Evolutionary conservation across 164 flowering plant species (phyloP), one percentile per base, ranked within the genome.

Genomic region (Protea cynaroides): DNA sequence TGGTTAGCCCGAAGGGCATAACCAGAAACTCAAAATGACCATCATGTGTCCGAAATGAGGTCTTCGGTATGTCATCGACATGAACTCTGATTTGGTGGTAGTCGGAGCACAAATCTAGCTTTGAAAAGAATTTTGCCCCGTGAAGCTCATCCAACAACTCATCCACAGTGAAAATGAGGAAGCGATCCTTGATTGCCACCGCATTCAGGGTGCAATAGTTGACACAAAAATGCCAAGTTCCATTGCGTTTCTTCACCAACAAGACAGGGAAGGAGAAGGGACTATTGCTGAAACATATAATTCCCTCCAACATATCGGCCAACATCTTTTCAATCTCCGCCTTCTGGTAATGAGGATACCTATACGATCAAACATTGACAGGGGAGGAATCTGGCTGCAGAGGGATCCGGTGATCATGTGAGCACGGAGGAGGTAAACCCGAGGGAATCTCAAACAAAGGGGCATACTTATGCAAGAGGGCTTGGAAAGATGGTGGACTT

Each of bases 271-370:
- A 37, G 4, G 40, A 37, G 9, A 37, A 37, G 9, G 40, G 40
- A 37, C 40, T 37, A 9, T 4, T 37, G 9, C 40, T 37, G 4
- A 9, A 9, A 4, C 9, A 9, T 4, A 37, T 37, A 4, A 37
- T 4, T 9, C 40, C 40, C 40, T 4, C 4, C 9, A 37, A 37
- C 40, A 37, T 37, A 9, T 37, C 40, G 9, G 9, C 7, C 4
- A 37, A 60, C 18, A 44, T 22, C 18, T 61, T 54, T 15, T 61
- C 65, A 1, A 65, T 61, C 23, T 34, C 58, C 21, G 17, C 36
- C 6, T 71, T 71, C 21, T 71, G 63, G 19, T 55, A 34, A 10
- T 56, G 4, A 0, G 59, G 34, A 40, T 65, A 57, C 18, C 55
- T 23, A 15, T 66, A 71, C 3, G 74, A 64, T 0, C 63, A 25